Conservation (phyloP, 2,329 filamentous ascomycete genomes). For the Penicillium sp. region DNA sequence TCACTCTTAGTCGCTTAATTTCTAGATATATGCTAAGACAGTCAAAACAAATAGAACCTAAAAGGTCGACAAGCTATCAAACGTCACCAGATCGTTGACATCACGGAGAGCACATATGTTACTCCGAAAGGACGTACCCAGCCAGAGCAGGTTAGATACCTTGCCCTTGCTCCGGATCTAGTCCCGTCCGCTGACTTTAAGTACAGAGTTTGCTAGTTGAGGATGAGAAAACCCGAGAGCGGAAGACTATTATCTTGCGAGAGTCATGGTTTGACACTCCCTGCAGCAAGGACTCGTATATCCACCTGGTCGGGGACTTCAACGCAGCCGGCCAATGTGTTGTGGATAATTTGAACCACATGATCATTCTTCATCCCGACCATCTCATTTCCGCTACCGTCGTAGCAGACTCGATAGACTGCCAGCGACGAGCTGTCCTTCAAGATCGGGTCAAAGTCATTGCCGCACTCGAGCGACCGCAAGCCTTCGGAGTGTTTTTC, state of each 20-base stretch:
- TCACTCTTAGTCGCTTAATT: slow-evolving; percentile 36
- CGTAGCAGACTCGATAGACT: slow-evolving; percentile 93
- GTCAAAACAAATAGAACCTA: slow-evolving; percentile 59
- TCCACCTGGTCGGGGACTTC: slow-evolving; percentile 84
- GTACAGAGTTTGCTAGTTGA: slow-evolving; percentile 74
- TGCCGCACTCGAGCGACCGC: slow-evolving; percentile 70
- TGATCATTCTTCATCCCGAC: slow-evolving; percentile 90
- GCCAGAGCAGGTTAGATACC: slow-evolving; percentile 66
- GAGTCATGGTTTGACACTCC: slow-evolving; percentile 84
- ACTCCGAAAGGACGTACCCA: slow-evolving; percentile 59
- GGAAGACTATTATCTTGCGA: slow-evolving; percentile 70
- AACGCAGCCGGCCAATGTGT: slow-evolving; percentile 68
- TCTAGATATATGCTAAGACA: slow-evolving; percentile 58
- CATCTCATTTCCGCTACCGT: slow-evolving; percentile 93
- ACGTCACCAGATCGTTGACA: slow-evolving; percentile 76
- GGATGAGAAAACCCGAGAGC: slow-evolving; percentile 66
- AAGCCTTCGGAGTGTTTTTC: slow-evolving; percentile 89
- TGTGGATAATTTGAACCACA: slow-evolving; percentile 77
- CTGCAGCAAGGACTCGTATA: slow-evolving; percentile 69
- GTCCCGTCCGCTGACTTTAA: slow-evolving; percentile 19
- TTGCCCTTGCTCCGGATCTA: neutral
- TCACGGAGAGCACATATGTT: slow-evolving; percentile 66
- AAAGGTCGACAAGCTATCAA: slow-evolving; percentile 71
- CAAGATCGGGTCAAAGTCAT: slow-evolving; percentile 94
- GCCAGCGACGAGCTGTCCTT: slow-evolving; percentile 83